Conservation (phyloP, 164 flowering plant genomes). For the Dillenia turbinata region DNA sequence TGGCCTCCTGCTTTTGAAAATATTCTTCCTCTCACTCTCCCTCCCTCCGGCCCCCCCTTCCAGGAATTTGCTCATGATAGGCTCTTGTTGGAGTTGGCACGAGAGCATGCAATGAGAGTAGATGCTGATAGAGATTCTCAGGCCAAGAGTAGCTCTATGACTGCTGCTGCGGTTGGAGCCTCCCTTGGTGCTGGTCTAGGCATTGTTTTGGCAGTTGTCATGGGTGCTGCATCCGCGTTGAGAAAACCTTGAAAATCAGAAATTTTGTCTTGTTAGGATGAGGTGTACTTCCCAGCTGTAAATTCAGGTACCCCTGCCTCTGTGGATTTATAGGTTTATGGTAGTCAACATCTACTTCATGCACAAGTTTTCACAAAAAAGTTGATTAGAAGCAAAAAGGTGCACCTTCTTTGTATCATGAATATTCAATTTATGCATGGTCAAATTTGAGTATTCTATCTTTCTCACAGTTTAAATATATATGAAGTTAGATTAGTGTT, state of each 20-base stretch:
- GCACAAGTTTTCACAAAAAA: too few species aligned
- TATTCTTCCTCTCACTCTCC: not conserved
- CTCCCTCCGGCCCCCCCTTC: not conserved
- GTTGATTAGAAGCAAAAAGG: too few species aligned
- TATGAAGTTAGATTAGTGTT: too few species aligned
- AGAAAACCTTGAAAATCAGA: constrained; percentile 67
- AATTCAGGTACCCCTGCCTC: too few species aligned
- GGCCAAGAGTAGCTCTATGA: constrained; percentile 44
- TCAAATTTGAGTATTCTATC: too few species aligned
- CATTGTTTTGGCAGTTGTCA: constrained; percentile 76
- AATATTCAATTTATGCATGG: too few species aligned
- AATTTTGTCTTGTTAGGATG: not conserved
- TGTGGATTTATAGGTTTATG: too few species aligned
- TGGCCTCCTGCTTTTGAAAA: too few species aligned
- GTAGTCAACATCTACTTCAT: too few species aligned
- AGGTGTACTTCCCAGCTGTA: too few species aligned
- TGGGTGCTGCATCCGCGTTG: constrained; percentile 98
- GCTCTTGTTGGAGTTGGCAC: constrained; percentile 52
- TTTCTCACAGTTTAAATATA: too few species aligned
- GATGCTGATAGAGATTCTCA: constrained; percentile 36
- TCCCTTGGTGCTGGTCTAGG: constrained; percentile 91
- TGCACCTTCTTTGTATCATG: too few species aligned
- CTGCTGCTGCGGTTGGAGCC: constrained; percentile 84
- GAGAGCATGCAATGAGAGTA: constrained; percentile 42
- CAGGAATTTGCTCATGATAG: constrained; percentile 80